Evolutionary conservation across 225 moss, liverwort and hornwort species (phyloP).

Genomic region (Ulota crispa): DNA sequence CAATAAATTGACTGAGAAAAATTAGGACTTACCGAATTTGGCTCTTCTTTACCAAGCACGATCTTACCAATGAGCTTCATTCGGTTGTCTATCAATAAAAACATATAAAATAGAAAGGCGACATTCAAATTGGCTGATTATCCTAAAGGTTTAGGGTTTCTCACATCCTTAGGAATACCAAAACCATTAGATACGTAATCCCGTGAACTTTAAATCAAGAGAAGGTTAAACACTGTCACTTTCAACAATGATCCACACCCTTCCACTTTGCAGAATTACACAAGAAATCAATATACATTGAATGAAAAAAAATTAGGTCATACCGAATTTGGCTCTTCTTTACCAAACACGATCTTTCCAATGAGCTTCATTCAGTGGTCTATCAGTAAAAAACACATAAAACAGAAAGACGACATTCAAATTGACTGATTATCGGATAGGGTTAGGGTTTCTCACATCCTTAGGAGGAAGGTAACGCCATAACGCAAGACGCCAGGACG

Average conservation of each 20-base stretch:
- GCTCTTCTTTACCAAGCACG: too few species aligned
- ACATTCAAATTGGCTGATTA: too few species aligned
- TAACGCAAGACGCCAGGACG: conserved; percentile 84
- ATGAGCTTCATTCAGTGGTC: too few species aligned
- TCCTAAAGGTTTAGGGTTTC: not conserved
- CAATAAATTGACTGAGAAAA: not conserved
- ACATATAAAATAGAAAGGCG: too few species aligned
- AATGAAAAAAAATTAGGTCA: not conserved
- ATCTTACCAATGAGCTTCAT: too few species aligned
- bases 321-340: not conserved
- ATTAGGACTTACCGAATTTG: not conserved
- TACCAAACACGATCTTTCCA: too few species aligned
- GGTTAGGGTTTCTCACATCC: conserved; percentile 33
- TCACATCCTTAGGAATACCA: conserved; percentile 56
- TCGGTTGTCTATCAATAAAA: too few species aligned
- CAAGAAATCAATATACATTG: not conserved
- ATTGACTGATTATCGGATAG: too few species aligned
- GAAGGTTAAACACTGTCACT: not conserved
- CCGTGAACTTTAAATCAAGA: not conserved
- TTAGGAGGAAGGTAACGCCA: conserved; percentile 83
- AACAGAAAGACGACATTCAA: too few species aligned
- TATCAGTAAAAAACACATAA: too few species aligned
- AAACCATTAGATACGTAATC: not conserved
- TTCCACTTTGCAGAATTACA: not conserved
- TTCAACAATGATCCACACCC: not conserved